These are phyloP conservation scores for Lasiosphaeria miniovina DNA, from an alignment of 495 filamentous ascomycete genomes.

Conservation along the genomic window DNA sequence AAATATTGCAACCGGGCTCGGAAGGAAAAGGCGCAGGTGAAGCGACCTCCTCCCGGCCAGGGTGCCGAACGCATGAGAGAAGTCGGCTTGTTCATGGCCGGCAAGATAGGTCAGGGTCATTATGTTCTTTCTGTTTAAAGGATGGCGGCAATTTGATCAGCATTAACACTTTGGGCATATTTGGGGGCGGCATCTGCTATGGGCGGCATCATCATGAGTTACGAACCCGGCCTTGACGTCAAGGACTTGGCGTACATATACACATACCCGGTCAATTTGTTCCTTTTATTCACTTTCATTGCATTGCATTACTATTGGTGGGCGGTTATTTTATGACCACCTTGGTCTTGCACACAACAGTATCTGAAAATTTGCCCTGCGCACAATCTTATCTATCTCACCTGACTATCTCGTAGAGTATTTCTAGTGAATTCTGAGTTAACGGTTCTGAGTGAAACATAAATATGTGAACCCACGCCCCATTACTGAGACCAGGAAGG, in stretches of 20 bases:
- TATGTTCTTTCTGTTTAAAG: conserved; percentile 78
- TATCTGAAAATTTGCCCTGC: too few species aligned
- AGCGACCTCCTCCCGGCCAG: conserved; percentile 67
- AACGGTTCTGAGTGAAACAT: too few species aligned
- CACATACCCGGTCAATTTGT: conserved; percentile 5
- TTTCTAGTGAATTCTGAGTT: too few species aligned
- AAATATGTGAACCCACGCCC: too few species aligned
- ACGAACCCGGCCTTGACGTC: conserved; percentile 21
- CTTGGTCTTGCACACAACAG: too few species aligned
- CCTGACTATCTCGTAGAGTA: too few species aligned
- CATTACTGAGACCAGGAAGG: too few species aligned
- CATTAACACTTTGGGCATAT: conserved; percentile 25
- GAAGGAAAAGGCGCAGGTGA: conserved; percentile 46
- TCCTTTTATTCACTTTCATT: conserved; percentile 9
- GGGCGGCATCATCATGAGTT: conserved; percentile 28
- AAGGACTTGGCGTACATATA: conserved; percentile 15
- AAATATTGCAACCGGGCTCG: conserved; percentile 64
- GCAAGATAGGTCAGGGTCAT: conserved; percentile 67
- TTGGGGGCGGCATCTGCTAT: conserved; percentile 15
- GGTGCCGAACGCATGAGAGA: conserved; percentile 94
- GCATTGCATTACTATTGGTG: too few species aligned
- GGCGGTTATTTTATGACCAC: too few species aligned
- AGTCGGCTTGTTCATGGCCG: conserved; percentile 82
- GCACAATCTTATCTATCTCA: too few species aligned
- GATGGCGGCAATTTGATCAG: conserved; percentile 24